Base-by-base conservation (phyloP, 805 yeast species). In the Zygosaccharomyces kombuchaensis region DNA sequence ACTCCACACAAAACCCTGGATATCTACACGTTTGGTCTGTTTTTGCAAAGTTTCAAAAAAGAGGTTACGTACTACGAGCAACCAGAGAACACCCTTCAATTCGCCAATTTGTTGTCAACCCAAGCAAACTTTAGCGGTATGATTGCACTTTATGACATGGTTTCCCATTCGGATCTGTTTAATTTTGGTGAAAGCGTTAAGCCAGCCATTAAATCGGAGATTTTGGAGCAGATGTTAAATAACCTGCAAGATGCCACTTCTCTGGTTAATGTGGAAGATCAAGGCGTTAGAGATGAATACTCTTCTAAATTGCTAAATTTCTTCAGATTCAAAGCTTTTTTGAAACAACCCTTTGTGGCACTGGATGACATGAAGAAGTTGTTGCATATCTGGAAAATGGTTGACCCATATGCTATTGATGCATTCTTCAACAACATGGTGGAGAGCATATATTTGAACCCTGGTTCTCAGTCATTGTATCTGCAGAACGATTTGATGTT, bases 351-450 rank as follows among this genome's bases (percentile, higher is more conserved):
- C n/a, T 47, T 40, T 5, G 38, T 62, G 29, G 19, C 44, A 1
- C 43, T 50, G 9, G 25, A 37, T n/a, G 59, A 58, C 22, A 35
- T 65, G 26, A 34, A 37, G 16, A 52, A 51, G 21, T 47, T 63
- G 12, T 37, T 65, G 8, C 30, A 48, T 2, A 52, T 65, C 25
- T 62, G 64, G 63, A 27, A 52, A 4, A 40, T 16, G 14, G 48
- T 50, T 8, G 44, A 55, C n/a, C 58, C 59, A 2, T 23, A 38
- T 10, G 47, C 52, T 9, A 37, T 62, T 10, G 59, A 55, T 34
- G 36, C 55, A 3, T 48, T 62, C 9, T 60, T 62, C 52, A 62
- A 65, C 42, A 65, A 65, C 37, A 49, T 62, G 30, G 56, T 61
- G 4, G 69, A 65, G 41, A 57, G 66, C 6, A 43, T 60, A 2